These are phyloP conservation scores for Amanita subjunquillea DNA, from an alignment of 768 basidiomycete genomes.

Conservation along the genomic window DNA sequence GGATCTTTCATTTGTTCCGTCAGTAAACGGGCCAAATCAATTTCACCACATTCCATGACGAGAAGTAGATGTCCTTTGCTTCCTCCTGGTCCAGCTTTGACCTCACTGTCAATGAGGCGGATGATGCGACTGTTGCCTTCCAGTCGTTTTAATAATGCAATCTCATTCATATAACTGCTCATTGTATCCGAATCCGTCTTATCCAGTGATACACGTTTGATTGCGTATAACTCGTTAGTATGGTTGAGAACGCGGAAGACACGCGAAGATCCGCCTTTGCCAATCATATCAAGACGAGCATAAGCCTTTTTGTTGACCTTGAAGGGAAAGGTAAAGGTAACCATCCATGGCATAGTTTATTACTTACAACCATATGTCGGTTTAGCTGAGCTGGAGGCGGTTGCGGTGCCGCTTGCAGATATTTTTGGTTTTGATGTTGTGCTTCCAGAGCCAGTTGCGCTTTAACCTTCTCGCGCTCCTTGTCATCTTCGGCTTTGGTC, in stretches of 20 bases:
- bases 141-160: conserved; percentile 85
- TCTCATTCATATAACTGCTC: conserved; percentile 93
- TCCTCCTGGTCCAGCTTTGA: conserved; percentile 60
- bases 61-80: conserved; percentile 70
- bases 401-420: conserved; percentile 21
- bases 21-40: conserved; percentile 78
- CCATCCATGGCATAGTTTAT: conserved; percentile 2
- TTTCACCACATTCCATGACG: conserved; percentile 96
- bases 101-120: conserved; percentile 82
- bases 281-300: conserved; percentile 79
- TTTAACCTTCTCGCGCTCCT: conserved; percentile 24
- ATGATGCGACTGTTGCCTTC: conserved; percentile 91
- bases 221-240: conserved; percentile 69
- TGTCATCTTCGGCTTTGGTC: conserved; percentile 16
- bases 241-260: conserved; percentile 85
- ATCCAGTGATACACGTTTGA: conserved; percentile 89
- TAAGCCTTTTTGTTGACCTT: conserved; percentile 80
- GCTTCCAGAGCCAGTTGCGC: conserved; percentile 18
- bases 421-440: conserved; percentile 20
- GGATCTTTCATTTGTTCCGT: conserved; percentile 78
- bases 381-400: conserved; percentile 25
- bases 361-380: conserved; percentile 31
- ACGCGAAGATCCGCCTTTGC: conserved; percentile 91
- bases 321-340: neutral
- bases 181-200: conserved; percentile 85